These are phyloP conservation scores for Quercus dentata DNA, from an alignment of 306 rosid species.

Conservation along the genomic window DNA sequence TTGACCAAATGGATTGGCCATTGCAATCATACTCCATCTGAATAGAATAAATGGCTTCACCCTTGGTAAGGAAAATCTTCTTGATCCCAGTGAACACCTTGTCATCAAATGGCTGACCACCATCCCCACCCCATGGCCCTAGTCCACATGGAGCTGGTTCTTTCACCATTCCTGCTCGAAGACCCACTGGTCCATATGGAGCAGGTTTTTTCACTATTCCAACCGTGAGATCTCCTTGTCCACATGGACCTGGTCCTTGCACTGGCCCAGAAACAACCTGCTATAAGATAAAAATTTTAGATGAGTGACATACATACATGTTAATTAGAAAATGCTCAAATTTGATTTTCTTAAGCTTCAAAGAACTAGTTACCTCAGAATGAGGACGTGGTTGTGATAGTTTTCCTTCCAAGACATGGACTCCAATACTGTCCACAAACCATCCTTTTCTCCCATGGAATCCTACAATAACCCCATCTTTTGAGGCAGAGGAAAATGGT, in stretches of 20 bases:
- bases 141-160: too few relatives aligned
- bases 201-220: conserved; percentile 48
- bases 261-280: too few relatives aligned
- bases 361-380: conserved; percentile 12
- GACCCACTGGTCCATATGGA: conserved; percentile 22
- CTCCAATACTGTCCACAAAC: conserved; percentile 79
- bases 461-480: conserved; percentile 75
- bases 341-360: too few relatives aligned
- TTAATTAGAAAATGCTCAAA: not conserved
- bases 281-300: too few relatives aligned
- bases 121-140: conserved; percentile 73
- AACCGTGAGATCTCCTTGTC: conserved; percentile 45
- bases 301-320: not conserved
- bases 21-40: conserved; percentile 65
- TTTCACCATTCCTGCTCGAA: too few relatives aligned
- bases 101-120: conserved; percentile 66
- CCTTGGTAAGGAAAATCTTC: conserved; percentile 70
- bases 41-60: conserved; percentile 66
- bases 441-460: conserved; percentile 78
- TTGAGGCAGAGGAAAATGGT: conserved; percentile 51
- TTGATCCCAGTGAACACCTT: conserved; percentile 57
- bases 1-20: conserved; percentile 64
- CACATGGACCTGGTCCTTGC: conserved; percentile 73
- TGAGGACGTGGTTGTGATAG: conserved; percentile 28
- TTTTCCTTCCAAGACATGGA: conserved; percentile 66